A percentile compares a stretch with the other conserved stretches of the same genome.
Evolutionary conservation across 805 yeast species (phyloP).

Genomic region (Ogataea salicorniae): DNA sequence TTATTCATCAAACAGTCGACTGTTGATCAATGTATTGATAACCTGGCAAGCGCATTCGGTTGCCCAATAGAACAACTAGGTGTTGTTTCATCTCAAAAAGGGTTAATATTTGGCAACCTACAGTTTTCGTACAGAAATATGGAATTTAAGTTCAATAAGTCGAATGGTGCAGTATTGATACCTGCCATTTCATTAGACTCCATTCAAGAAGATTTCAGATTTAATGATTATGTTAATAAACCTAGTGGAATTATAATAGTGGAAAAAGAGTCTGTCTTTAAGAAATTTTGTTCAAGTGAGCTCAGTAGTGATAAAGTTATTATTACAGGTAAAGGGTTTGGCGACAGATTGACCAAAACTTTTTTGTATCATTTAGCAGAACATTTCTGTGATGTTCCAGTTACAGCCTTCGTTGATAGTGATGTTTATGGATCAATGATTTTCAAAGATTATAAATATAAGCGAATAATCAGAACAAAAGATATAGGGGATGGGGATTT

Average conservation of each 20-base stretch:
- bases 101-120: slow-evolving; percentile 43
- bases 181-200: slow-evolving; percentile 33
- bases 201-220: slow-evolving; percentile 13
- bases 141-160: slow-evolving; percentile 8
- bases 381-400: slow-evolving; percentile 25
- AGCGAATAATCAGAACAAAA: slow-evolving; percentile 4
- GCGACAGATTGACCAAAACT: slow-evolving; percentile 49
- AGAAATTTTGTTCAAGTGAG: slow-evolving; percentile 24
- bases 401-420: slow-evolving; percentile 51
- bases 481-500: background rate
- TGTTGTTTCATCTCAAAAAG: slow-evolving; percentile 52
- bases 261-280: slow-evolving; percentile 50
- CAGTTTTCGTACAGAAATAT: slow-evolving; percentile 12
- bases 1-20: slow-evolving; percentile 41
- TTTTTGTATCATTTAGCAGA: slow-evolving; percentile 33
- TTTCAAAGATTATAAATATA: slow-evolving; percentile 32
- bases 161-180: slow-evolving; percentile 27
- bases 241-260: slow-evolving; percentile 36
- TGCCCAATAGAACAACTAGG: slow-evolving; percentile 36
- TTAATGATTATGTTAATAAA: background rate
- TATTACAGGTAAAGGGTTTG: slow-evolving; percentile 65
- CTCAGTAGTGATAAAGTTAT: slow-evolving; percentile 22
- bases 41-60: slow-evolving; percentile 34
- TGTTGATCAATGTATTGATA: slow-evolving; percentile 37
- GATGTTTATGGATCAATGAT: slow-evolving; percentile 63